Evolutionary conservation across 306 rosid genomes (phyloP).

Genomic region (Biancaea sappan): DNA sequence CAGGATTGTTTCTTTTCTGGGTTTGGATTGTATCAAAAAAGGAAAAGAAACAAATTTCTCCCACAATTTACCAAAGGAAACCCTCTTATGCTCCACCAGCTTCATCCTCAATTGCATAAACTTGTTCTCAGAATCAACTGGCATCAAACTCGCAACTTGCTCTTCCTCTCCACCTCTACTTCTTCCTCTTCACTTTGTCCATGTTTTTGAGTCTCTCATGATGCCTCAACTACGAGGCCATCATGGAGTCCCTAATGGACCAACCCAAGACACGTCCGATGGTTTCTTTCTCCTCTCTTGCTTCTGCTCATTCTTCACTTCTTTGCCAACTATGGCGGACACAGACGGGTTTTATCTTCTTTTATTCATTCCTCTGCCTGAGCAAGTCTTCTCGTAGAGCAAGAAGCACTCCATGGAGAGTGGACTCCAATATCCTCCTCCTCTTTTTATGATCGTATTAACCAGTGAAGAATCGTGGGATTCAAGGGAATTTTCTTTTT

Average conservation of each 20-base stretch:
- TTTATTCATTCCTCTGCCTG: constrained; percentile 56
- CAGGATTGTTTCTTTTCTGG: too few relatives aligned
- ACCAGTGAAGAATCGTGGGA: too few relatives aligned
- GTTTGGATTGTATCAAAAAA: too few relatives aligned
- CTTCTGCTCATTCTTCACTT: constrained; percentile 61
- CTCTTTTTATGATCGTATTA: too few relatives aligned
- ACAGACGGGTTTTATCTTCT: constrained; percentile 29
- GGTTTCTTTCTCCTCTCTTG: constrained; percentile 62
- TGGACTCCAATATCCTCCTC: constrained; percentile 65
- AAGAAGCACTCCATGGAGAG: constrained; percentile 88
- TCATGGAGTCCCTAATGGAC: constrained; percentile 57
- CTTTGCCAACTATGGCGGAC: constrained; percentile 37
- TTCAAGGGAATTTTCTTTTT: too few relatives aligned
- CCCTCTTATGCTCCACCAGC: too few relatives aligned
- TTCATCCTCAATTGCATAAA: too few relatives aligned
- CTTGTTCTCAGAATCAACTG: neutral
- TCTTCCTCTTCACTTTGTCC: constrained; percentile 57
- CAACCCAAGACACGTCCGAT: constrained; percentile 59
- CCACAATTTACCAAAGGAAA: too few relatives aligned
- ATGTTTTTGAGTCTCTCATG: constrained; percentile 64
- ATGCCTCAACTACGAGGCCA: constrained; percentile 64
- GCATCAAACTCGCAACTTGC: constrained; percentile 45
- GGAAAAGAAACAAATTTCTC: too few relatives aligned
- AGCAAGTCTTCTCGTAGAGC: constrained; percentile 64
- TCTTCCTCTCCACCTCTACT: constrained; percentile 59